phyloP scores from a whole-genome alignment of 768 basidiomycete species.

The Pulveroboletus sp. region DNA sequence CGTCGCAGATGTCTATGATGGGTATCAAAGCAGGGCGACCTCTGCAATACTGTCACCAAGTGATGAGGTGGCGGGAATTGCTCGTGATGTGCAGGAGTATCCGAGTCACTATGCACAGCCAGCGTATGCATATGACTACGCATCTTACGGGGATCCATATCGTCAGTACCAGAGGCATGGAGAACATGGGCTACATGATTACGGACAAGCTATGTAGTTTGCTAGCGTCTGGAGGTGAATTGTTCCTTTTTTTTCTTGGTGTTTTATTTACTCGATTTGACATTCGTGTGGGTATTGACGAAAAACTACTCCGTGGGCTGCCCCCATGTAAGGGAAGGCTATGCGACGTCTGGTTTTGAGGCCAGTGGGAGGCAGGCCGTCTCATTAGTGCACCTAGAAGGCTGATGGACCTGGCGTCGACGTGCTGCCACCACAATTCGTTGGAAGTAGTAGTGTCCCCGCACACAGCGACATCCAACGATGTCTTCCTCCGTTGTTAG shows the following conservation, averaged over 20 bases:
- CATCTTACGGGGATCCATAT: slow-evolving; percentile 25
- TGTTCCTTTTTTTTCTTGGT: slow-evolving; percentile 16
- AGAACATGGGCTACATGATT: slow-evolving; percentile 26
- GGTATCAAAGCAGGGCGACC: slow-evolving; percentile 49
- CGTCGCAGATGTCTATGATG: slow-evolving; percentile 46
- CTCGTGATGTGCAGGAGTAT: slow-evolving; percentile 39
- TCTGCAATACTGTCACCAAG: slow-evolving; percentile 31
- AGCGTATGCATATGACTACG: slow-evolving; percentile 26
- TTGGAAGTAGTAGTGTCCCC: background rate
- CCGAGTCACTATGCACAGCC: slow-evolving; percentile 26
- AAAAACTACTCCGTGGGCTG: background rate
- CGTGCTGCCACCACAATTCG: background rate
- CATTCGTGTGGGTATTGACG: slow-evolving; percentile 1
- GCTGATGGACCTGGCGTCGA: background rate
- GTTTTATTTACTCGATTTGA: slow-evolving; percentile 28
- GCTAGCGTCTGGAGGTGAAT: slow-evolving; percentile 11
- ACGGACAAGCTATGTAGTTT: slow-evolving; percentile 31
- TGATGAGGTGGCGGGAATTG: slow-evolving; percentile 30
- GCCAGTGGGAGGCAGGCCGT: background rate
- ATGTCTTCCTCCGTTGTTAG: background rate
- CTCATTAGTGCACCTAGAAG: background rate
- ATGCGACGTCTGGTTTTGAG: background rate
- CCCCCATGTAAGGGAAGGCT: background rate
- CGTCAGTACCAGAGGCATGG: slow-evolving; percentile 28
- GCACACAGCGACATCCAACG: no score